Conservation (phyloP, 805 yeast genomes). For the Schizosaccharomyces japonicus region DNA sequence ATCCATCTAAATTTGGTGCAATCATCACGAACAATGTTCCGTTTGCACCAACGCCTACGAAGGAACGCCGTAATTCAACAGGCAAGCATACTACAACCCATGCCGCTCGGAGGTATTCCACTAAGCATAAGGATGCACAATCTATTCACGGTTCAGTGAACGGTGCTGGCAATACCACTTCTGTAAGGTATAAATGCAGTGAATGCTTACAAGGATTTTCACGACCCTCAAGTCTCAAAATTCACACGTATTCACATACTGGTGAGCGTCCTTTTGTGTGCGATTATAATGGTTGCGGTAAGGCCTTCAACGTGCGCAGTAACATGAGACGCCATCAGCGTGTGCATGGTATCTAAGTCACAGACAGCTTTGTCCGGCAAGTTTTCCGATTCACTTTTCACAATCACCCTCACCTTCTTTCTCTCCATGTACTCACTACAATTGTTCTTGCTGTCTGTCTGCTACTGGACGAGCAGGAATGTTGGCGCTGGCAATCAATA, state of each 20-base stretch:
- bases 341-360: conserved; percentile 3
- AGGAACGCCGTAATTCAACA: too few species aligned
- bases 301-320: conserved; percentile 51
- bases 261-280: conserved; percentile 55
- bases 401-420: too few species aligned
- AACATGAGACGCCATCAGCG: conserved; percentile 64
- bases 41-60: too few species aligned
- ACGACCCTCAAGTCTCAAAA: conserved; percentile 60
- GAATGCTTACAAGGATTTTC: conserved; percentile 60
- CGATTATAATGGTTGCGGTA: conserved; percentile 44
- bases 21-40: too few species aligned
- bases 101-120: not conserved
- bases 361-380: too few species aligned
- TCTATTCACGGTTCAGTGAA: not conserved
- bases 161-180: not conserved
- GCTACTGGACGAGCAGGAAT: too few species aligned
- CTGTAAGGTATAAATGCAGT: conserved; percentile 15
- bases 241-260: conserved; percentile 63
- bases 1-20: too few species aligned
- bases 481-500: too few species aligned
- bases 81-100: not conserved
- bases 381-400: too few species aligned
- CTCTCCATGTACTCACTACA: too few species aligned
- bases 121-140: not conserved
- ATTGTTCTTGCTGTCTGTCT: too few species aligned